These are phyloP conservation scores for Parachlorella kessleri DNA, from an alignment of 139 green algal genomes.

Conservation along the genomic window DNA sequence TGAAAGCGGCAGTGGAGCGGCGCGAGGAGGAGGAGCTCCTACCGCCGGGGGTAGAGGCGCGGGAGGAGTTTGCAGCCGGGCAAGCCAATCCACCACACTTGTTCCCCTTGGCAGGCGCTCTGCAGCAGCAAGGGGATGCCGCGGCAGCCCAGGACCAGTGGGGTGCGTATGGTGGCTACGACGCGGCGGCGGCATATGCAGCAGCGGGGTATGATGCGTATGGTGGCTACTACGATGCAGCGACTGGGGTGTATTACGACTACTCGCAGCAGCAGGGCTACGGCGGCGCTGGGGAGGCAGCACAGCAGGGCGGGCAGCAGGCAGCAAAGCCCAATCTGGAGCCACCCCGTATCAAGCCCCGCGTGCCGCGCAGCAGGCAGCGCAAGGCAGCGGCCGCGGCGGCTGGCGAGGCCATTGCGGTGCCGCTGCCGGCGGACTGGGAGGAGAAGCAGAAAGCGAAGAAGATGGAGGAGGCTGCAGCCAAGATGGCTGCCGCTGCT, in stretches of 20 bases:
- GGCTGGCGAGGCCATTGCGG: not conserved
- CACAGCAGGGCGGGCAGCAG: not conserved
- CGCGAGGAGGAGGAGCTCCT: not conserved
- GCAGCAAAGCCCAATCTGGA: not conserved
- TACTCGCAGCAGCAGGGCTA: not conserved
- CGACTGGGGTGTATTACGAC: not conserved
- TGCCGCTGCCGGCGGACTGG: not conserved
- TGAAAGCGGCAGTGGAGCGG: not conserved
- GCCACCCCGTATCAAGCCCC: not conserved
- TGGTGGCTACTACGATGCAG: not conserved
- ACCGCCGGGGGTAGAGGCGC: not conserved
- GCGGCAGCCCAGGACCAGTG: not conserved
- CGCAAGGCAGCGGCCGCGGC: not conserved
- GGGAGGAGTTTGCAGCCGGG: not conserved
- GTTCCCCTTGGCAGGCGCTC: not conserved
- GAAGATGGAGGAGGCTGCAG: not conserved
- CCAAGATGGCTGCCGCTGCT: not conserved
- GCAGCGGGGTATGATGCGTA: not conserved
- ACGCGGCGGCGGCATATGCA: not conserved
- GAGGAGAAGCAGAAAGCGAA: not conserved
- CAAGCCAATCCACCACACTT: not conserved
- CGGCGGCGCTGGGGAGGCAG: too few species aligned
- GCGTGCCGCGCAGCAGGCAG: not conserved
- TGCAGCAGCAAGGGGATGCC: not conserved
- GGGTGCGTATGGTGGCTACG: not conserved